phyloP scores from a whole-genome alignment of 306 rosid species.

The Rubus parviflorus region DNA sequence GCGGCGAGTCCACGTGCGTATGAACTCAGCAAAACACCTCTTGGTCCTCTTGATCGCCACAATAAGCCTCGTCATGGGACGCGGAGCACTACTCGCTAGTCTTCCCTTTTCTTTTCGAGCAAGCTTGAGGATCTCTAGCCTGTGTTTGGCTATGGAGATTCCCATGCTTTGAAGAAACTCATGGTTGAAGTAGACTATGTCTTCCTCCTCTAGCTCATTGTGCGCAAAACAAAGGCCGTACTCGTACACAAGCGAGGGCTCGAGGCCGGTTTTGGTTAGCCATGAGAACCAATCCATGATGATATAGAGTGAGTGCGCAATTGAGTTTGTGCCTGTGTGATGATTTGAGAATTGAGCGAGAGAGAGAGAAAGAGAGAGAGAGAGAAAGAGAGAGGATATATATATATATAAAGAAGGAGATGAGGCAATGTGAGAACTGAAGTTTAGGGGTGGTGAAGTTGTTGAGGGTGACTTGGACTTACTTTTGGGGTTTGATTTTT shows the following conservation, averaged over 20 bases:
- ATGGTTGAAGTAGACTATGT: constrained; percentile 77
- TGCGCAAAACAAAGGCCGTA: constrained; percentile 78
- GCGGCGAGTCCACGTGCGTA: constrained; percentile 33
- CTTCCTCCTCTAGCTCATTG: constrained; percentile 92
- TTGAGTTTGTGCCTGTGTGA: constrained; percentile 10
- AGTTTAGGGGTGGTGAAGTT: constrained; percentile 20
- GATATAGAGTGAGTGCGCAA: constrained; percentile 7
- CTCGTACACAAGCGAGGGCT: constrained; percentile 75
- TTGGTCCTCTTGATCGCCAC: constrained; percentile 70
- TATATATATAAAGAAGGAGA: constrained; percentile 29
- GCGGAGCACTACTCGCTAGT: constrained; percentile 25
- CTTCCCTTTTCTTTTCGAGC: constrained; percentile 51
- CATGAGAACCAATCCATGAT: constrained; percentile 95
- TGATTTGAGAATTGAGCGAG: constrained; percentile 22
- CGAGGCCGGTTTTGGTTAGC: constrained; percentile 75
- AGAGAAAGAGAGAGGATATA: constrained; percentile 3
- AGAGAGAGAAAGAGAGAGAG: not conserved
- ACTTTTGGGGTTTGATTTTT: constrained; percentile 7
- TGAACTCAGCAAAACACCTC: constrained; percentile 48
- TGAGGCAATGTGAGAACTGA: constrained; percentile 11
- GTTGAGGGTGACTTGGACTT: constrained; percentile 27
- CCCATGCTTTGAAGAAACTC: constrained; percentile 98
- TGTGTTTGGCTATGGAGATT: constrained; percentile 90
- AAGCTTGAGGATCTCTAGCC: constrained; percentile 85
- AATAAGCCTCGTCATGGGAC: constrained; percentile 46